Conservation (phyloP, 805 yeast species). For the Ogataea dorogensis region DNA sequence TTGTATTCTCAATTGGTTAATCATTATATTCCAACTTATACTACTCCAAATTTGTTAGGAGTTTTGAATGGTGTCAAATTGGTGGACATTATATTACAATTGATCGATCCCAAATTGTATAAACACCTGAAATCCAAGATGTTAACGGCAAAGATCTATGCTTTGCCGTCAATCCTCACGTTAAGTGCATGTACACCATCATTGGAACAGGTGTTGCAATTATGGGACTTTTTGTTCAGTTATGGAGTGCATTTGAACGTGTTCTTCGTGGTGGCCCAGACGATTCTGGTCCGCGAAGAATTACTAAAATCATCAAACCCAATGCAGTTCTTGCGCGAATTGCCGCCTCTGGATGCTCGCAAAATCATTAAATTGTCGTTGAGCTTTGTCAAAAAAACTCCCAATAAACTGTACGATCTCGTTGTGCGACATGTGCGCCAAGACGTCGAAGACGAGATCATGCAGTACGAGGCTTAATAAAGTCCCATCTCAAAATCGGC, state of each 20-base stretch:
- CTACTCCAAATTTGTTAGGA: conserved; percentile 74
- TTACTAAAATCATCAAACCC: conserved; percentile 65
- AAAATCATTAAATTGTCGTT: conserved; percentile 76
- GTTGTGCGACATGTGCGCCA: conserved; percentile 65
- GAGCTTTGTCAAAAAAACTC: conserved; percentile 74
- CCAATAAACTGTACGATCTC: conserved; percentile 61
- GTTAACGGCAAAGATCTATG: conserved; percentile 82
- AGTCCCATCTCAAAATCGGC: conserved; percentile 50
- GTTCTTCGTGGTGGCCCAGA: conserved; percentile 78
- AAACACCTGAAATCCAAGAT: conserved; percentile 58
- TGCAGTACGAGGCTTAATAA: conserved; percentile 26
- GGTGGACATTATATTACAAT: conserved; percentile 69
- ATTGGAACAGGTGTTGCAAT: conserved; percentile 62
- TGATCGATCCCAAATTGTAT: conserved; percentile 71
- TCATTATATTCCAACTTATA: conserved; percentile 70
- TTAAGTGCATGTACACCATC: conserved; percentile 89
- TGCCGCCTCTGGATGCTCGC: conserved; percentile 69
- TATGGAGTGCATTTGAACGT: conserved; percentile 89
- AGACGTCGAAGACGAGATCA: conserved; percentile 31
- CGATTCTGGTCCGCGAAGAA: conserved; percentile 63
- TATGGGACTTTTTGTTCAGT: conserved; percentile 91
- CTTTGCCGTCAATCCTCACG: conserved; percentile 79
- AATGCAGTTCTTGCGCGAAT: conserved; percentile 68
- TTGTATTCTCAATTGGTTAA: conserved; percentile 62
- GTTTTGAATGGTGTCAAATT: conserved; percentile 73